Evolutionary conservation across 352 stramenopile species (phyloP).

Genomic region (Pythium sukuiense): DNA sequence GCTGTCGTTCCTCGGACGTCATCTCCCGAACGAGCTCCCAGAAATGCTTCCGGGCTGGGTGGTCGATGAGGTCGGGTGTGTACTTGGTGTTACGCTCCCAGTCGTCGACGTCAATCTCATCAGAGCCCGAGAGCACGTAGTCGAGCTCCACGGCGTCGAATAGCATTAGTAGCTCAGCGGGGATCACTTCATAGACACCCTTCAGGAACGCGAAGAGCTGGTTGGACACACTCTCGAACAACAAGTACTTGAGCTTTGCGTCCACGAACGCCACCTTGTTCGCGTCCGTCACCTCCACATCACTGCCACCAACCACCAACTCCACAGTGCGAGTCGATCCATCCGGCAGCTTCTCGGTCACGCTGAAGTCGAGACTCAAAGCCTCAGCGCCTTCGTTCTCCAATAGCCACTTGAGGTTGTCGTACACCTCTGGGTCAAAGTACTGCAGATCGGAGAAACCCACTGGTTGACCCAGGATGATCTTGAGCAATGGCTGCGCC

Average conservation of each 20-base stretch:
- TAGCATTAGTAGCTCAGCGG: constrained; percentile 86
- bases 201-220: constrained; percentile 92
- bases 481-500: constrained; percentile 95
- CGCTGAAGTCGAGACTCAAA: constrained; percentile 64
- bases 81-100: constrained; percentile 80
- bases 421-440: constrained; percentile 60
- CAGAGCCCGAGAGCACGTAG: constrained; percentile 89
- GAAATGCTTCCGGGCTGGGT: constrained; percentile 21
- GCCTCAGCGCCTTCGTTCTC: constrained; percentile 56
- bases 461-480: constrained; percentile 95
- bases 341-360: constrained; percentile 33
- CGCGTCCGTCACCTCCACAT: constrained; percentile 91
- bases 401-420: constrained; percentile 67
- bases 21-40: constrained; percentile 64
- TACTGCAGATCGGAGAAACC: constrained; percentile 93
- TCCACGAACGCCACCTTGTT: constrained; percentile 96
- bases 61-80: constrained; percentile 15
- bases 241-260: constrained; percentile 90
- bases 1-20: constrained; percentile 32
- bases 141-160: constrained; percentile 96
- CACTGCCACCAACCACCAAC: constrained; percentile 48
- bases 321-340: constrained; percentile 38
- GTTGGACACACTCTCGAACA: constrained; percentile 90
- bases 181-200: constrained; percentile 96
- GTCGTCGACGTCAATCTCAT: constrained; percentile 91